Conservation (phyloP, 2,329 filamentous ascomycete genomes). For the Alternaria hordeiaustralica region DNA sequence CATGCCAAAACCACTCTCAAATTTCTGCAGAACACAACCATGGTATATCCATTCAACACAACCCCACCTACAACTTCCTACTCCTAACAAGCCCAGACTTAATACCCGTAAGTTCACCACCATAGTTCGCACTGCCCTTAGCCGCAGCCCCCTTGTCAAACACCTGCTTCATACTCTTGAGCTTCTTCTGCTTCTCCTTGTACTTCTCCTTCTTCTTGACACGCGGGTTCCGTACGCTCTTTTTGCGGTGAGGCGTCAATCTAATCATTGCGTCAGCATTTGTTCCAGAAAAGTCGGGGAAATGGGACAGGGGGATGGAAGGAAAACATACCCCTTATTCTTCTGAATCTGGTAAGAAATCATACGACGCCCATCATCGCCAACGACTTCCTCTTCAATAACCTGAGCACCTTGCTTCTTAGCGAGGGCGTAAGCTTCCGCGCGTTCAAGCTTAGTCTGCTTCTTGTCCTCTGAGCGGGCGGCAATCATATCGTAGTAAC, state of each 20-base stretch:
- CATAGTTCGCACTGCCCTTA: constrained; percentile 70
- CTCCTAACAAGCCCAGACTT: constrained; percentile 93
- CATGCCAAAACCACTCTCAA: too few relatives aligned
- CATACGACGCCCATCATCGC: constrained; percentile 85
- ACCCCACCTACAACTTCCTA: constrained; percentile 73
- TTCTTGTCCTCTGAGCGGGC: constrained; percentile 70
- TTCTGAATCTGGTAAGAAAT: constrained; percentile 95
- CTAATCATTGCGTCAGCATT: background rate
- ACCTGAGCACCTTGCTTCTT: constrained; percentile 66
- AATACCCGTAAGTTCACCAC: constrained; percentile 92
- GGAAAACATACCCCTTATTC: constrained; percentile 75
- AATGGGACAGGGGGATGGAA: background rate
- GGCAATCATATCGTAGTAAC: constrained; percentile 91
- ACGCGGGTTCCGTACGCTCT: constrained; percentile 91
- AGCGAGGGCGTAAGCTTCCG: constrained; percentile 62
- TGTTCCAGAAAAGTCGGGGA: background rate
- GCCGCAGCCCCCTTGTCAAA: constrained; percentile 77
- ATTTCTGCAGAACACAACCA: background rate
- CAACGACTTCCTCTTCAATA: constrained; percentile 71
- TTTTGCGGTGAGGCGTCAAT: constrained; percentile 84
- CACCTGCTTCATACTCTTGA: constrained; percentile 81
- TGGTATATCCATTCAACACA: background rate
- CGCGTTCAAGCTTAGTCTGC: constrained; percentile 74
- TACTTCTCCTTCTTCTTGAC: constrained; percentile 99
- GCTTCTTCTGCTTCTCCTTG: constrained; percentile 96